Evolutionary conservation across 768 basidiomycete species (phyloP).

Genomic region (Melanogaster broomeanus): DNA sequence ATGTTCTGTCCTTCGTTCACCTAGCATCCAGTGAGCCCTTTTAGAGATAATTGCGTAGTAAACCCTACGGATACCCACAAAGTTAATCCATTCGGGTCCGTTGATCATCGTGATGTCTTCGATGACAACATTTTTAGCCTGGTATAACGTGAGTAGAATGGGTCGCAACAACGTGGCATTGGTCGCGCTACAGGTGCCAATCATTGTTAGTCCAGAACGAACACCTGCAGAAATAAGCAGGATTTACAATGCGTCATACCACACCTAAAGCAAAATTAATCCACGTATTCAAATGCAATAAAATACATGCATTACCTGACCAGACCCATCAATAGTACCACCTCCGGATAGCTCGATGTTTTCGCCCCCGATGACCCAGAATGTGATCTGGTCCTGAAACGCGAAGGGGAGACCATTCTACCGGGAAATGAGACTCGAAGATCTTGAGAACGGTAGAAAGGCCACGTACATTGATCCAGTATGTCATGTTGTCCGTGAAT

Average conservation of each 20-base stretch:
- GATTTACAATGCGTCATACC: constrained; percentile 63
- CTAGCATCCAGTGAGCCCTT: constrained; percentile 28
- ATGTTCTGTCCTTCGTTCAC: constrained; percentile 51
- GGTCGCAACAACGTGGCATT: constrained; percentile 53
- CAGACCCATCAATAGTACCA: too few species aligned
- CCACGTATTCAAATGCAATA: neutral
- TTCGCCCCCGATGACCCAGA: constrained; percentile 56
- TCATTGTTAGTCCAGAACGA: constrained; percentile 26
- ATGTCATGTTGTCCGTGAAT: constrained; percentile 50
- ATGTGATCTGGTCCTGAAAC: constrained; percentile 55
- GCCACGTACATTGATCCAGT: constrained; percentile 51
- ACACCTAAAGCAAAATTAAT: constrained; percentile 34
- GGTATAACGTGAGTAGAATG: constrained; percentile 55
- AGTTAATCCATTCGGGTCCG: constrained; percentile 54
- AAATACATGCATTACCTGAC: constrained; percentile 42
- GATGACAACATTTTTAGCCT: constrained; percentile 49
- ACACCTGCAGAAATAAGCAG: too few species aligned
- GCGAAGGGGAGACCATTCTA: constrained; percentile 54
- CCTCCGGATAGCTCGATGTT: constrained; percentile 58
- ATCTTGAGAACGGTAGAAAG: neutral
- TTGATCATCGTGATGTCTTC: constrained; percentile 50
- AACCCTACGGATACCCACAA: constrained; percentile 31
- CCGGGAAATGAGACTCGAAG: neutral
- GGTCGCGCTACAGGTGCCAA: constrained; percentile 32
- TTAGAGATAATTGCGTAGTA: neutral